Conservation (phyloP, 768 basidiomycete species). For the Tephrocybe sp. region DNA sequence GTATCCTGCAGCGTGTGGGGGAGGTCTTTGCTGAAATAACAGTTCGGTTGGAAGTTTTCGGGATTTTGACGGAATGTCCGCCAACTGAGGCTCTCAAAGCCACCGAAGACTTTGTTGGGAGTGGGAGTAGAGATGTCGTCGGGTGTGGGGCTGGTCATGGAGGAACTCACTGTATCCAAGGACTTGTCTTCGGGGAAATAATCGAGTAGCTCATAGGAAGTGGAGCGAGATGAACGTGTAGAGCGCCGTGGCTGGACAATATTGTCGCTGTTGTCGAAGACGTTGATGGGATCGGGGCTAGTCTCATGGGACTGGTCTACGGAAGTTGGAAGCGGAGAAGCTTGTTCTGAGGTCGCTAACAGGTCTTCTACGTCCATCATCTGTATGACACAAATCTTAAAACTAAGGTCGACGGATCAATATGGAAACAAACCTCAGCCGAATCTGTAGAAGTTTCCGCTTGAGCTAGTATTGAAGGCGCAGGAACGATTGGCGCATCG, state of each 20-base stretch:
- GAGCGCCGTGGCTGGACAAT: constrained; percentile 9
- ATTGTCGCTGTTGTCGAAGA: not conserved
- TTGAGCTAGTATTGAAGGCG: not conserved
- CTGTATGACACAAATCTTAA: not conserved
- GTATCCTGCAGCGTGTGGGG: constrained; percentile 65
- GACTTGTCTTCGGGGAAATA: constrained; percentile 3
- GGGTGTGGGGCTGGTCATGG: constrained; percentile 8
- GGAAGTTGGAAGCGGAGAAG: not conserved
- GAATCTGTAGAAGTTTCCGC: not conserved
- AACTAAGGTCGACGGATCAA: not conserved
- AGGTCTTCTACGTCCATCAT: constrained; percentile 18
- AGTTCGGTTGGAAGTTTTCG: constrained; percentile 32
- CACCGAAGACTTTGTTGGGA: constrained; percentile 23
- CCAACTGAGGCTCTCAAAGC: constrained; percentile 39
- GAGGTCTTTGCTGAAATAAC: constrained; percentile 47
- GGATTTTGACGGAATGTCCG: constrained; percentile 32
- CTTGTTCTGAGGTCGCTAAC: not conserved
- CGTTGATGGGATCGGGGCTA: constrained; percentile 4
- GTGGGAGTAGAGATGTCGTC: constrained; percentile 8
- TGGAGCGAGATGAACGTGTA: constrained; percentile 13
- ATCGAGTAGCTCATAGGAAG: constrained; percentile 11
- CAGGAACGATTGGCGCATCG: constrained; percentile 3
- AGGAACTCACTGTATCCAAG: constrained; percentile 8
- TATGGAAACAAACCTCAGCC: constrained; percentile 7
- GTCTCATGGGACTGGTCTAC: not conserved